These are phyloP conservation scores for Fraxinus nigra DNA, from an alignment of 305 asterid genomes.

Conservation along the genomic window DNA sequence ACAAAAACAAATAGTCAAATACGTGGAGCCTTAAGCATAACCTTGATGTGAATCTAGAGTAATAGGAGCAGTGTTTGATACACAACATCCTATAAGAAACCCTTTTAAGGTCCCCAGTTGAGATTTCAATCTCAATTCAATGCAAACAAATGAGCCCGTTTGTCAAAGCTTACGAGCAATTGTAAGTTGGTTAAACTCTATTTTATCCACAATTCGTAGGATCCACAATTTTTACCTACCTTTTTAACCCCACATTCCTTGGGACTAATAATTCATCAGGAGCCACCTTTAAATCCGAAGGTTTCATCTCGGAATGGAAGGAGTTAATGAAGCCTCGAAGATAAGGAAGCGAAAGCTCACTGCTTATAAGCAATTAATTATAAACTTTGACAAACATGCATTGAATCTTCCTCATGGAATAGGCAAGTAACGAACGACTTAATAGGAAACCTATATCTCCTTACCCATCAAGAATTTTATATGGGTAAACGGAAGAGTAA, in stretches of 20 bases:
- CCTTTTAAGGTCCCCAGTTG: neutral
- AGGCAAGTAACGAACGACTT: neutral
- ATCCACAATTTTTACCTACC: neutral
- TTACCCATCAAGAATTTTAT: neutral
- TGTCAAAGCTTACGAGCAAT: neutral
- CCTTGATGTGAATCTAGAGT: neutral
- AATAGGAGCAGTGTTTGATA: neutral
- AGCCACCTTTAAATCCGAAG: no score
- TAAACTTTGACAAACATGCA: neutral
- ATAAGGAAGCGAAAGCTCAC: no score
- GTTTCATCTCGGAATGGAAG: no score
- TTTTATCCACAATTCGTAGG: neutral
- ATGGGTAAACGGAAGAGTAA: neutral
- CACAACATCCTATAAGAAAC: neutral
- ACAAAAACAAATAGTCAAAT: neutral
- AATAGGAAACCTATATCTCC: slow-evolving; percentile 6
- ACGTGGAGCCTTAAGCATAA: neutral
- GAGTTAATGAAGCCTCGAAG: no score
- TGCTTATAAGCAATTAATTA: neutral
- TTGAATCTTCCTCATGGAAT: neutral
- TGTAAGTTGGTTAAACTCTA: neutral
- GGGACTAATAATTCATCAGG: no score
- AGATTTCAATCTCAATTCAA: neutral
- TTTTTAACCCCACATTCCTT: neutral
- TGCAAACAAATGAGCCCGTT: neutral